Base-by-base conservation (phyloP, 192 early-diverging fungal species). In the Coemansia biformis region DNA sequence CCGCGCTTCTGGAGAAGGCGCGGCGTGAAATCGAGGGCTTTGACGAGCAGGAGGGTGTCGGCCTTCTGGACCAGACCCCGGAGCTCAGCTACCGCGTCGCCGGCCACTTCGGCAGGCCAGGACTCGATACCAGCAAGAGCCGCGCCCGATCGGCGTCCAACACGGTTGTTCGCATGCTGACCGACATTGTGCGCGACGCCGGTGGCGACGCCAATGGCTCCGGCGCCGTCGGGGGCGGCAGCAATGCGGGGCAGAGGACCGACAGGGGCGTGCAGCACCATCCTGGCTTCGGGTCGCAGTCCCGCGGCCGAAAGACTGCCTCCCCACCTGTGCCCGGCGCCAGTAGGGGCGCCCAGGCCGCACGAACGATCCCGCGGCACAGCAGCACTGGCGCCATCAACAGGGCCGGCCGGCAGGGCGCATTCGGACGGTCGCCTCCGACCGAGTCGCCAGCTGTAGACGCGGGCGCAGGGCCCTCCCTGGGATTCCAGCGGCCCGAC, bases 11-110 rank as follows among this genome's bases (percentile, higher is more conserved):
- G 24, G 67, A 54, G 16, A 53, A 53, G 33, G 67, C 59, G 18
- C 50, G 51, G 15, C 67, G 59, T 31, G 67, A 70, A 40, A 70
- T 70, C 28, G 67, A 70, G 22, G 54, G 54, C 13, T 36, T 70
- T 14, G 67, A 70, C 16, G 67, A 58, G 55, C 67, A 70, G 15
- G 67, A 46, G 23, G 67, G 67, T 19, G 67, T 70, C 2, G 67
- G 67, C n/a, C 67, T 70, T 34, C 46, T 70, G 13, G 67, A 70
- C 43, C 67, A 63, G 45, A 70, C 67, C 4, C 67, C 67, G 1
- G 67, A 70, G 46, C 52, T 70, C 39, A 63, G 51, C 55, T 70
- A 70, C 43, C 67, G 67, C 36, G 47, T 49, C 5, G 47, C 67
- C 37, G 58, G 51, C 0, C 50, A 57, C 24, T 32, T 38, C 2